Conservation (phyloP, 345 rosid species). For the Populus ilicifolia region DNA sequence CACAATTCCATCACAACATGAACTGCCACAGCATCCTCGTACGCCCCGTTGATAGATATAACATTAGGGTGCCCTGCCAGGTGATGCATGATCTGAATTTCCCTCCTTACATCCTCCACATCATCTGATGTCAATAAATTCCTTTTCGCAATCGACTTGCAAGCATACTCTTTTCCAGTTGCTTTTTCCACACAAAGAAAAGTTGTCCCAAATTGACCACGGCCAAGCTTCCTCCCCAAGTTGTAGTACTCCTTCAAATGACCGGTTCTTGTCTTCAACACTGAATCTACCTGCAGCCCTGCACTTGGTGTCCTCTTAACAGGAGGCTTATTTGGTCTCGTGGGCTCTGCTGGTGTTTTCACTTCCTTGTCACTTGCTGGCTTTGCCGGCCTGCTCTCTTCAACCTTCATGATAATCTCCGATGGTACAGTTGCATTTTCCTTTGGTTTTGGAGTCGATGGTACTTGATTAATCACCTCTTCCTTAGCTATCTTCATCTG, state of each 20-base stretch:
- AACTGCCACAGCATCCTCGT: slow-evolving; percentile 79
- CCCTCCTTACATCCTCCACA: slow-evolving; percentile 87
- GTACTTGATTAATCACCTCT: not conserved
- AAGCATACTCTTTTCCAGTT: slow-evolving; percentile 71
- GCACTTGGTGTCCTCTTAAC: slow-evolving; percentile 57
- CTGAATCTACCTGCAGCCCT: slow-evolving; percentile 55
- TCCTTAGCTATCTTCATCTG: slow-evolving; percentile 40
- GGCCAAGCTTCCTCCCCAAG: slow-evolving; percentile 75
- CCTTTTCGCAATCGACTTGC: slow-evolving; percentile 86
- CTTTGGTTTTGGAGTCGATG: not conserved
- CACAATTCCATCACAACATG: slow-evolving; percentile 94
- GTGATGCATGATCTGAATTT: slow-evolving; percentile 91
- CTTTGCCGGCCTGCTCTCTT: slow-evolving; percentile 9
- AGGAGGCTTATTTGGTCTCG: slow-evolving; percentile 33
- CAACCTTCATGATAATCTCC: not conserved
- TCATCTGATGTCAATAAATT: slow-evolving; percentile 59
- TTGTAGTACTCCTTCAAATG: slow-evolving; percentile 61
- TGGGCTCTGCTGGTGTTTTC: slow-evolving; percentile 16
- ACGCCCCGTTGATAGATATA: slow-evolving; percentile 71
- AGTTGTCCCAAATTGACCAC: slow-evolving; percentile 90
- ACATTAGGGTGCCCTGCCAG: slow-evolving; percentile 64
- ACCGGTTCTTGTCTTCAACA: slow-evolving; percentile 56
- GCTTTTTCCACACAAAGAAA: slow-evolving; percentile 67
- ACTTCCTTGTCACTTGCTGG: slow-evolving; percentile 1
- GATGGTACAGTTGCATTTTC: not conserved